phyloP scores from a whole-genome alignment of 768 basidiomycete species.

The Lentinula lateritia region DNA sequence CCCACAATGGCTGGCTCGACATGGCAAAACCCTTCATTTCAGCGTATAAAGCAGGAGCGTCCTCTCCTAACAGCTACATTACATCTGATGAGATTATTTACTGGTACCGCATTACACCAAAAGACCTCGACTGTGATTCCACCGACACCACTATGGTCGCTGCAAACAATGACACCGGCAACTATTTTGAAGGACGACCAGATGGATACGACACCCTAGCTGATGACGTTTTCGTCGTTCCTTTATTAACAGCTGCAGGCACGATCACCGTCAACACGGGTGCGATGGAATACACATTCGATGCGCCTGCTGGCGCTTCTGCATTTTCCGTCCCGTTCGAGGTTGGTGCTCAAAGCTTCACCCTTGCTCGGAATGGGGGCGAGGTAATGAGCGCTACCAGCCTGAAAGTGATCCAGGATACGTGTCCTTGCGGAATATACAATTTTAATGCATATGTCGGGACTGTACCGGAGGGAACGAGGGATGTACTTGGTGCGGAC shows the following conservation, averaged over 20 bases:
- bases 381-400: conserved; percentile 13
- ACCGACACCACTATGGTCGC: conserved; percentile 15
- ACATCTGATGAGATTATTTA: conserved; percentile 14
- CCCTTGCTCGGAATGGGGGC: conserved; percentile 9
- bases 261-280: conserved; percentile 15
- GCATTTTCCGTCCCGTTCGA: conserved; percentile 14
- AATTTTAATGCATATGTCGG: conserved; percentile 18
- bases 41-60: conserved; percentile 38
- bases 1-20: conserved; percentile 29
- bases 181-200: conserved; percentile 16
- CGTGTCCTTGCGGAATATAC: conserved; percentile 15
- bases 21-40: conserved; percentile 42
- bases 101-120: conserved; percentile 15
- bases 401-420: conserved; percentile 11
- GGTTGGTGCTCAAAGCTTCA: conserved; percentile 13
- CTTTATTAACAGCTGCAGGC: conserved; percentile 12
- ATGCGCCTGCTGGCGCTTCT: conserved; percentile 14
- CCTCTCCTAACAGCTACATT: conserved; percentile 9
- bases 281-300: conserved; percentile 12
- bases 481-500: conserved; percentile 8
- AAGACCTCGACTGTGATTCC: conserved; percentile 14
- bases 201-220: conserved; percentile 12
- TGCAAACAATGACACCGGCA: conserved; percentile 14
- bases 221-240: conserved; percentile 14
- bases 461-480: conserved; percentile 12